Conservation (phyloP, 352 stramenopile genomes). For the Paralagenidium karlingii region DNA sequence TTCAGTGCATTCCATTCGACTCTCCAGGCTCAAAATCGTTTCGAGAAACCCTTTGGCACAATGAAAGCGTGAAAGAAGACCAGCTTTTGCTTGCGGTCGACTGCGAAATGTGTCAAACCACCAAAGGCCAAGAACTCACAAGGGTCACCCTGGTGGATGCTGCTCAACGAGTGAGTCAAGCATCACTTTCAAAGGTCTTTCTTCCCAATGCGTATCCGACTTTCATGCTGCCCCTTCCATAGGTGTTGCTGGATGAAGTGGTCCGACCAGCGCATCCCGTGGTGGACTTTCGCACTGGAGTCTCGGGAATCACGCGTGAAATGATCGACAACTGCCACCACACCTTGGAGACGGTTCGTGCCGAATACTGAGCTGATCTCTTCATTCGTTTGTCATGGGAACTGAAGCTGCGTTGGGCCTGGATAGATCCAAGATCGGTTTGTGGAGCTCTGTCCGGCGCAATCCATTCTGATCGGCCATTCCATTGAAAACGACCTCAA, state of each 20-base stretch:
- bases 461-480: conserved; percentile 76
- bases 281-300: conserved; percentile 81
- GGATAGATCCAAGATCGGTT: conserved; percentile 49
- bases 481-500: conserved; percentile 81
- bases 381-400: neutral
- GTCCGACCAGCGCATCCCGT: conserved; percentile 70
- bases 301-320: conserved; percentile 68
- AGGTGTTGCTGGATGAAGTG: conserved; percentile 70
- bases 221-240: too few relatives aligned
- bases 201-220: too few relatives aligned
- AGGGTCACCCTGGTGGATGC: conserved; percentile 62
- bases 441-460: conserved; percentile 32
- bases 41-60: too few relatives aligned
- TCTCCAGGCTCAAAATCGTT: too few relatives aligned
- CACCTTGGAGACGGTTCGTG: conserved; percentile 14
- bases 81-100: conserved; percentile 63
- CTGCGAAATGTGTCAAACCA: conserved; percentile 82
- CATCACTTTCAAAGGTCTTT: neutral
- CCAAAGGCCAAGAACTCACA: conserved; percentile 69
- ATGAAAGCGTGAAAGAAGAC: too few relatives aligned
- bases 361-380: neutral
- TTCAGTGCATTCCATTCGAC: too few relatives aligned
- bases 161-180: conserved; percentile 21
- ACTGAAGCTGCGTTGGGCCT: too few relatives aligned
- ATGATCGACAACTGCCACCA: conserved; percentile 63